phyloP scores from a whole-genome alignment of 225 moss, liverwort and hornwort genomes.

The Polytrichum commune region DNA sequence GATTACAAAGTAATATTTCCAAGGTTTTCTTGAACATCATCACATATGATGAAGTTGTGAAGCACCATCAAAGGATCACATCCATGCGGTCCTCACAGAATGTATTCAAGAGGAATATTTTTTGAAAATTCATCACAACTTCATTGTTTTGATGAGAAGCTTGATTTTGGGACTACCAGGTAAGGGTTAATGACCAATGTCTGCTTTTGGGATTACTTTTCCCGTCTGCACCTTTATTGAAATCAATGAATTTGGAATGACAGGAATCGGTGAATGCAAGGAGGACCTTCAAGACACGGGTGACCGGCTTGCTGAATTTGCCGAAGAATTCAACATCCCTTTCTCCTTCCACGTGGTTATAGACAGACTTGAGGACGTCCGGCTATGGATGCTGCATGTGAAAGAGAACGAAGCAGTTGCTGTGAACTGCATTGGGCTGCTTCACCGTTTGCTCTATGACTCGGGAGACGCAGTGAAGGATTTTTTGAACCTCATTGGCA shows the following conservation, averaged over 20 bases:
- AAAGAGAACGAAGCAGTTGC: slow-evolving; percentile 94
- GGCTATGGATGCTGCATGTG: slow-evolving; percentile 98
- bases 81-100: no score
- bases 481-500: slow-evolving; percentile 67
- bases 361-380: slow-evolving; percentile 90
- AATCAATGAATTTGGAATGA: neutral
- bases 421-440: slow-evolving; percentile 83
- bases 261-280: slow-evolving; percentile 86
- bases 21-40: no score
- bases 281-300: slow-evolving; percentile 96
- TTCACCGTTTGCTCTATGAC: slow-evolving; percentile 79
- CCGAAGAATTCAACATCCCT: slow-evolving; percentile 78
- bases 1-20: no score
- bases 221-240: no score
- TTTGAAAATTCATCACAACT: no score
- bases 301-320: slow-evolving; percentile 87
- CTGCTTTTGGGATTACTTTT: no score
- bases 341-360: slow-evolving; percentile 91
- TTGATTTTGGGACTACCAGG: no score
- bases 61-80: no score
- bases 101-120: no score
- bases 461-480: slow-evolving; percentile 64
- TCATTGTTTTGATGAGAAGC: no score
- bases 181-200: no score
- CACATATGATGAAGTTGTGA: no score